phyloP scores from a whole-genome alignment of 2,329 filamentous ascomycete genomes.

The Apiospora malaysiana region DNA sequence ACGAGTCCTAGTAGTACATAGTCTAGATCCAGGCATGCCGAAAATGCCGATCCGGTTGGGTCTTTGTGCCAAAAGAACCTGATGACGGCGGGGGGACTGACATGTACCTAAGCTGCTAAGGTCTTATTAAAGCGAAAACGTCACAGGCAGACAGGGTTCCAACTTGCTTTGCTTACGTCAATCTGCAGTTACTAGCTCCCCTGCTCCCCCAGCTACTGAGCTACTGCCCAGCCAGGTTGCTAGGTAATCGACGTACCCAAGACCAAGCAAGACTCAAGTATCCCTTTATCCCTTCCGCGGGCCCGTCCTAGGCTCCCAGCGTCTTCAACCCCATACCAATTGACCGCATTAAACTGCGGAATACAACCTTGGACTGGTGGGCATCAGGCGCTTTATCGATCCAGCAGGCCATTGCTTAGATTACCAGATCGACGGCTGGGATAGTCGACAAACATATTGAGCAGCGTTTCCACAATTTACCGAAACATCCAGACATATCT shows the following conservation, averaged over 20 bases:
- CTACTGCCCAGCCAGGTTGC: neutral
- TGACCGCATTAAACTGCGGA: neutral
- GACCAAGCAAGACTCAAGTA: too few species aligned
- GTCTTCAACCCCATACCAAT: neutral
- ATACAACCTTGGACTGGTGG: neutral
- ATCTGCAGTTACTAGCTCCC: constrained; percentile 14
- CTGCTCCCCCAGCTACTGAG: too few species aligned
- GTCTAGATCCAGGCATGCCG: neutral
- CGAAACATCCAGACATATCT: neutral
- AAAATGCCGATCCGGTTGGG: constrained; percentile 15
- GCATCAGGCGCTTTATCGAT: neutral
- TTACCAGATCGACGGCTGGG: constrained; percentile 5
- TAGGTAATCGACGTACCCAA: neutral
- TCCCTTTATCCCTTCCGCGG: neutral
- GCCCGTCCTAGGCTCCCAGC: neutral
- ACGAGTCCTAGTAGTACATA: neutral
- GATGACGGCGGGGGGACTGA: constrained; percentile 9
- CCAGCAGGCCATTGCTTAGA: neutral
- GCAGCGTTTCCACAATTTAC: neutral
- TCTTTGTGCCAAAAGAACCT: constrained; percentile 18
- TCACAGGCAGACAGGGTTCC: constrained; percentile 14
- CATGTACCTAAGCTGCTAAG: neutral
- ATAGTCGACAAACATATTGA: neutral
- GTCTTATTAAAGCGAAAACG: constrained; percentile 4
- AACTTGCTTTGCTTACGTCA: constrained; percentile 9